Base-by-base conservation (phyloP, 1,284 basidiomycete species). In the Cryptococcus wingfieldii region DNA sequence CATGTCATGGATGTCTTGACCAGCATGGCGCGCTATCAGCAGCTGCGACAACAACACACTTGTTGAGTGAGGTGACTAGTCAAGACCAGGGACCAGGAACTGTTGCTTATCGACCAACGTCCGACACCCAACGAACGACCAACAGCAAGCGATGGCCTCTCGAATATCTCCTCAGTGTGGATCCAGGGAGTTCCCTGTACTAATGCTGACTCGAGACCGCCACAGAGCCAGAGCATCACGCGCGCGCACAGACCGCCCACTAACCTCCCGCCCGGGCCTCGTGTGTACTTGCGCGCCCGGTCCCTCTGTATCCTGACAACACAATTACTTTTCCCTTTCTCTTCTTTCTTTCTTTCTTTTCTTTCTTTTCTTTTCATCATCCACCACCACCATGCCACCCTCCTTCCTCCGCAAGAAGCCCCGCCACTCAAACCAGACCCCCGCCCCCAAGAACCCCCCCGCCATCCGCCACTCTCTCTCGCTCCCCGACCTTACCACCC, bases 401-500 rank as follows among this genome's bases (percentile, higher is more conserved):
- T 53, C 51, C 18, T 57, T 57, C 51, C 48, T 57, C 3, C 52
- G 56, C 34, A 54, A 58, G 46, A 54, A 53, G 31, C 45, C n/a
- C 18, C 19, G 53, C 19, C 55, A 47, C 19, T 39, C 47, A 39
- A 45, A 39, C n/a, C 47, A 39, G 31, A 19, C 52, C 44, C 46
- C 55, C 62, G 27, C 67, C 57, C 19, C 60, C 67, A 3, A 58
- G 70, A 13, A 67, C 68, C 4, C 54, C 71, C 41, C 72, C 71
- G 7, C 58, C 7, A 31, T 71, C 46, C 55, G 65, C 23, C 68
- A 61, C 25, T 63, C 68, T 2, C 60, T 75, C 19, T 69, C 69
- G 4, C 55, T 73, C 39, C 72, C 72, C 5, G 70, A 72, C 51
- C 53, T 70, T 14, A 65, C 68, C 7, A 61, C 61, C 12, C 70